Percentiles rank a stretch among this genome's conserved stretches.
Conservation (phyloP, 192 early-diverging fungal species). For the Rhizophagus sp. region DNA sequence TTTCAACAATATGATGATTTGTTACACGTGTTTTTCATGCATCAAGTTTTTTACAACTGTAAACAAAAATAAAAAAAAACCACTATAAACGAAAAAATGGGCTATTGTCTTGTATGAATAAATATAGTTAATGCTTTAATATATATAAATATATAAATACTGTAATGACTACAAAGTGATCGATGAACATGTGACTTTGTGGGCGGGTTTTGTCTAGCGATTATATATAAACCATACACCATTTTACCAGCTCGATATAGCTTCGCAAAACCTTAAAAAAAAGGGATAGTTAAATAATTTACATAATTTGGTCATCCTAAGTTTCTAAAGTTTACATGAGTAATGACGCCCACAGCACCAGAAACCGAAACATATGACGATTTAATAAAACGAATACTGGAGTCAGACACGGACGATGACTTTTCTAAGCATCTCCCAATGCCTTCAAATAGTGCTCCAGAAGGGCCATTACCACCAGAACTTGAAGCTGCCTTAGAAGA, state of each 20-base stretch:
- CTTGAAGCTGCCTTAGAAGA: slow-evolving; percentile 51
- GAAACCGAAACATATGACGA: slow-evolving; percentile 37
- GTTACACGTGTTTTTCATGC: too few relatives aligned
- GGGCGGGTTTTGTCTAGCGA: too few relatives aligned
- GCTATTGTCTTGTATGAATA: too few relatives aligned
- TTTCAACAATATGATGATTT: too few relatives aligned
- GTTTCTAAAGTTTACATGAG: background rate
- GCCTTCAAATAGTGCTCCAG: slow-evolving; percentile 37
- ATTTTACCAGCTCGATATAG: background rate
- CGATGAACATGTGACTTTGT: too few relatives aligned
- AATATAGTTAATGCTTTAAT: too few relatives aligned
- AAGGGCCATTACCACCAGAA: slow-evolving; percentile 47
- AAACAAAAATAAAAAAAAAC: too few relatives aligned
- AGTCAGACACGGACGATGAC: slow-evolving; percentile 45
- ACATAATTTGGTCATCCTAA: background rate
- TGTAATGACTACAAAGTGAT: too few relatives aligned
- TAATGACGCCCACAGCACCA: slow-evolving; percentile 4
- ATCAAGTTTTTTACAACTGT: too few relatives aligned
- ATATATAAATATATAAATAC: too few relatives aligned
- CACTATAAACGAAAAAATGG: too few relatives aligned
- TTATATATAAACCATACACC: background rate
- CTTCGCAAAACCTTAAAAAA: background rate
- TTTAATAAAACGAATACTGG: slow-evolving; percentile 45
- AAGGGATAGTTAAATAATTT: background rate
- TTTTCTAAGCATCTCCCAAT: slow-evolving; percentile 33